Evolutionary conservation across 306 rosid species (phyloP), one percentile per base, ranked within the genome.

Genomic region (Gleditsia sinensis): DNA sequence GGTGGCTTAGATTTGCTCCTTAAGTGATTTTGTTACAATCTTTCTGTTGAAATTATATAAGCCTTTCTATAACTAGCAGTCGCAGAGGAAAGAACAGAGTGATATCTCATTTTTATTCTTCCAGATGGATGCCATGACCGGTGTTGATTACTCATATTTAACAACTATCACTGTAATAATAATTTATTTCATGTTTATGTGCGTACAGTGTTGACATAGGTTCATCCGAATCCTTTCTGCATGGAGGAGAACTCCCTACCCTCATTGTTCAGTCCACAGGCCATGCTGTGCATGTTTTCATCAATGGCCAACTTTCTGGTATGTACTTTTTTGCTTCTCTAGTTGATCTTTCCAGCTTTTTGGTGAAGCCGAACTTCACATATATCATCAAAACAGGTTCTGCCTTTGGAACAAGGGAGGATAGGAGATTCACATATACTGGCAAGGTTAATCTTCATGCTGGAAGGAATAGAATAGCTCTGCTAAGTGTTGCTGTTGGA

Each of bases 401-500:
- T 66, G 93, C 91, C 69, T 88, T 72, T 75, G 99, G 99, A 80
- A 82, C 98, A 4, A 86, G 99, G 87, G 87, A 87, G 83, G 81
- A 76, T 71, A 85, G 97, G 87, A 92, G 93, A 80, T 87, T 95
- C 84, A 90, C 78, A 48, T 95, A 90, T 73, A 92, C 69, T 13
- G 98, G 97, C 62, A 74, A 88, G 46, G 91, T 87, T 62, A 87
- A 92, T 78, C 89, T 95, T 63, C 94, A 30, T 54, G 83, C 98
- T 1, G 98, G 99, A 81, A 85, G 72, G 67, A 95, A 95, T 94
- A 88, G 71, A 78, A 85, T 95, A 75, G 96, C 98, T 17, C 84
- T 95, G 50, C 89, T 95, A 72, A 95, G 99, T 60, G 96, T 95
- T 80, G 97, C 99, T 48, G 92, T 95, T 69, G 99, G 99, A 59